These are phyloP conservation scores for Cyclotella atomus DNA, from an alignment of 108 stramenopile genomes.

Conservation along the genomic window DNA sequence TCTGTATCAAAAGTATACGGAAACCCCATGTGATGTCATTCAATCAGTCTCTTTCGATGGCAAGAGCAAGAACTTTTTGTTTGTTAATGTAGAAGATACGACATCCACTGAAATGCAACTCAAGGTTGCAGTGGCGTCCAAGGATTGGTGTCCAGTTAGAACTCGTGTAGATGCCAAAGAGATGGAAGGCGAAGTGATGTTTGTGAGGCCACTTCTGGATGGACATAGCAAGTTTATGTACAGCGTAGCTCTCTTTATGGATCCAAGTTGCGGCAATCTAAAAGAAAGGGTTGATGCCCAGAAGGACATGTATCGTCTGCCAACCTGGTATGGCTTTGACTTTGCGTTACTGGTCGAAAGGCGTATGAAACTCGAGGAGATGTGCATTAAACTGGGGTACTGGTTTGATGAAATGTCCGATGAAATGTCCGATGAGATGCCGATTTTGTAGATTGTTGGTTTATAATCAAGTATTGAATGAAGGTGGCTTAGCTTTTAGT, in stretches of 20 bases:
- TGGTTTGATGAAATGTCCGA: background rate
- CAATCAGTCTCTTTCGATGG: background rate
- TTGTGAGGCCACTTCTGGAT: background rate
- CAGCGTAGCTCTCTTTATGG: constrained; percentile 4
- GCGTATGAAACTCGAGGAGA: background rate
- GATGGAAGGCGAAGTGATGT: constrained; percentile 8
- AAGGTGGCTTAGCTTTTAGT: constrained; percentile 4
- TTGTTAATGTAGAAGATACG: no score
- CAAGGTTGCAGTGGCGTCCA: background rate
- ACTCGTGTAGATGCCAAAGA: background rate
- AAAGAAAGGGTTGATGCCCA: background rate
- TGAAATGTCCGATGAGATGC: background rate
- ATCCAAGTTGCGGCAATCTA: background rate
- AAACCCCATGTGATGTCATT: background rate
- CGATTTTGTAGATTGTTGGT: no score
- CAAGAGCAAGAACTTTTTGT: background rate
- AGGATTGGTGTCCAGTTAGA: background rate
- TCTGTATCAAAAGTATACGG: background rate
- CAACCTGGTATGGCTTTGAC: background rate
- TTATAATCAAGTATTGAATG: no score
- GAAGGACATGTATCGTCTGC: background rate
- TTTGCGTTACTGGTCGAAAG: background rate
- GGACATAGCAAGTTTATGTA: background rate
- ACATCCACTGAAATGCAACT: no score
- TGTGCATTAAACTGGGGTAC: background rate